Percentiles rank a stretch among this genome's conserved stretches.
phyloP scores from a whole-genome alignment of 1,139 yeast genomes.

The Taphrina communis region DNA sequence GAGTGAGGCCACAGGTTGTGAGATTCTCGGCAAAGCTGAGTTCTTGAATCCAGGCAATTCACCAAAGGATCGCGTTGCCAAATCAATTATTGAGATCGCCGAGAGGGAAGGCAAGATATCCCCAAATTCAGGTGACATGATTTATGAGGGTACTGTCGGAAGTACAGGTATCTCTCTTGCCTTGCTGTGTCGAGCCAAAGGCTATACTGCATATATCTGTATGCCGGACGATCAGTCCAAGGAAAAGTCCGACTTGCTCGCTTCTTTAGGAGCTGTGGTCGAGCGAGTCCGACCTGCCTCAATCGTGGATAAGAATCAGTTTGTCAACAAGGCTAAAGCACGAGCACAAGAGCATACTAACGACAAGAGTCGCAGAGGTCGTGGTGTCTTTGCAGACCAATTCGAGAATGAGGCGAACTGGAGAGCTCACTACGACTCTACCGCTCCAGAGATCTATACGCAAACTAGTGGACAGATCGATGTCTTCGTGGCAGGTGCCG shows the following conservation, averaged over 20 bases:
- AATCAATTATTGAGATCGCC: slow-evolving; percentile 75
- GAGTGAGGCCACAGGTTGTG: slow-evolving; percentile 77
- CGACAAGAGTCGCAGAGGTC: slow-evolving; percentile 50
- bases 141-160: slow-evolving; percentile 54
- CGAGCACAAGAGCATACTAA: slow-evolving; percentile 64
- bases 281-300: slow-evolving; percentile 93
- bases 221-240: slow-evolving; percentile 93
- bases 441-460: slow-evolving; percentile 86
- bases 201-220: slow-evolving; percentile 87
- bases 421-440: slow-evolving; percentile 77
- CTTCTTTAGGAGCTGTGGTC: slow-evolving; percentile 80
- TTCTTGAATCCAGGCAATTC: slow-evolving; percentile 91
- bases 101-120: slow-evolving; percentile 38
- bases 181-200: slow-evolving; percentile 81
- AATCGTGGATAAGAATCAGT: slow-evolving; percentile 90
- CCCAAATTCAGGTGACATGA: slow-evolving; percentile 32
- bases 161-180: slow-evolving; percentile 90
- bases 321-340: slow-evolving; percentile 81
- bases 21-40: slow-evolving; percentile 85
- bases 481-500: slow-evolving; percentile 74
- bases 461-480: slow-evolving; percentile 73
- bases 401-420: slow-evolving; percentile 93
- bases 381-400: slow-evolving; percentile 90
- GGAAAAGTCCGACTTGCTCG: slow-evolving; percentile 75
- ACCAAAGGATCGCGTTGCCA: slow-evolving; percentile 92